Base-by-base conservation (phyloP, 1,139 yeast species). In the Hansenula sp. region DNA sequence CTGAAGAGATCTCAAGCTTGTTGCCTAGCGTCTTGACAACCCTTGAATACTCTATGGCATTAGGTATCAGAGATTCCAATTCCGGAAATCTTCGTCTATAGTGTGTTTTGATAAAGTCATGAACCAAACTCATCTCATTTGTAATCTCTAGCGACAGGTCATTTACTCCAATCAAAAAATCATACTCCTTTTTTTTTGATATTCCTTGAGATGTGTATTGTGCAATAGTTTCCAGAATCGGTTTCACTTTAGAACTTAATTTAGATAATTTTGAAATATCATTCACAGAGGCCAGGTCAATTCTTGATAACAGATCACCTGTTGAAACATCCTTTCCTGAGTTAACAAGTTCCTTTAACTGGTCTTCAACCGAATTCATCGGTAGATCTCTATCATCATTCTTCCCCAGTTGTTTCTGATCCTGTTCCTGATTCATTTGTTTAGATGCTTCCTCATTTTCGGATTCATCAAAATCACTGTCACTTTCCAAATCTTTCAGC, bases 31-130 rank as follows among this genome's bases (percentile, higher is more conserved):
- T 55, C 37, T 65, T 52, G 2, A 85, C 75, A 0, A 81, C 66
- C 38, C 68, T 68, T 9, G 86, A 79, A 61, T 82, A 89, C 43
- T 82, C 86, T 0, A 77, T 60, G 0, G 94, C 82, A 49, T 77
- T 76, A n/a, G 77, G 67, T 0, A 87, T 72, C 30, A 90, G 65
- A 0, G 81, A 68, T 33, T 77, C 85, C 43, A 90, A 67, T 55
- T 89, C 96, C 0, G 87, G 81, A 63, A 88, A 89, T 17, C 84
- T 77, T 8, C 73, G 70, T 15, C 72, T 66, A 56, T 88, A 90
- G 34, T 72, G 71, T 7, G 71, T 59, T 43, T 73, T 77, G 36
- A 84, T 65, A 48, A 77, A 77, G 15, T 70, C 63, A 50, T 79
- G 77, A 12, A 84, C 61, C 9, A 70, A 54, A 0, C 65, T 55